phyloP scores from a whole-genome alignment of 2,329 filamentous ascomycete genomes.

The Ophiostoma sp. region DNA sequence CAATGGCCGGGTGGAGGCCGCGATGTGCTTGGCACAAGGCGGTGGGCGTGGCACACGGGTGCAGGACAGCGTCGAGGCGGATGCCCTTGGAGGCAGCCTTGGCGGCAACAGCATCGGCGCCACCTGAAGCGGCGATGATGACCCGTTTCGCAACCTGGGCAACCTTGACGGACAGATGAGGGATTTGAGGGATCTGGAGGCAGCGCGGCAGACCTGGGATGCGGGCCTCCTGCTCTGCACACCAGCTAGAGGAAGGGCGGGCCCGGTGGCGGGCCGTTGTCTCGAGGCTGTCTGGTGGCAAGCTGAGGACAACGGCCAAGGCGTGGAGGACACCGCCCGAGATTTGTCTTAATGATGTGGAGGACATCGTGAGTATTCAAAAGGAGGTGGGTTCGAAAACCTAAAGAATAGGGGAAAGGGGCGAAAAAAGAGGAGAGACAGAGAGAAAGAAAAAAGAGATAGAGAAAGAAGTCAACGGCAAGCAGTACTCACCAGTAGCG shows the following conservation, averaged over 20 bases:
- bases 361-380: not conserved
- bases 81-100: slow-evolving; percentile 25
- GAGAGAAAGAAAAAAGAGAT: not conserved
- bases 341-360: not conserved
- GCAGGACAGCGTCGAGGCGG: slow-evolving; percentile 8
- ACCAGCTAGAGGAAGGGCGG: slow-evolving; percentile 22
- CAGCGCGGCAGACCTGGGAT: slow-evolving; percentile 21
- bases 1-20: slow-evolving; percentile 31
- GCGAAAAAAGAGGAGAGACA: not conserved
- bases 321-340: not conserved
- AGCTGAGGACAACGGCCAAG: slow-evolving; percentile 21
- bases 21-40: slow-evolving; percentile 31
- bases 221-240: slow-evolving; percentile 23
- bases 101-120: slow-evolving; percentile 21
- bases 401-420: too few relatives aligned
- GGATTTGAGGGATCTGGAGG: slow-evolving; percentile 17
- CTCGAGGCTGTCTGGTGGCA: slow-evolving; percentile 17
- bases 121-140: slow-evolving; percentile 21
- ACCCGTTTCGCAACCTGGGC: slow-evolving; percentile 32
- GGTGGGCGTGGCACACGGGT: slow-evolving; percentile 24
- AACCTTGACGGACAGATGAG: slow-evolving; percentile 37
- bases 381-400: too few relatives aligned
- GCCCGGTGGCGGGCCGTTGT: not conserved
- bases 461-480: not conserved
- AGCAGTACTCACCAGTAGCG: not conserved